These are phyloP conservation scores for Cladorrhinum sp. DNA, from an alignment of 2,329 filamentous ascomycete genomes.

Conservation along the genomic window DNA sequence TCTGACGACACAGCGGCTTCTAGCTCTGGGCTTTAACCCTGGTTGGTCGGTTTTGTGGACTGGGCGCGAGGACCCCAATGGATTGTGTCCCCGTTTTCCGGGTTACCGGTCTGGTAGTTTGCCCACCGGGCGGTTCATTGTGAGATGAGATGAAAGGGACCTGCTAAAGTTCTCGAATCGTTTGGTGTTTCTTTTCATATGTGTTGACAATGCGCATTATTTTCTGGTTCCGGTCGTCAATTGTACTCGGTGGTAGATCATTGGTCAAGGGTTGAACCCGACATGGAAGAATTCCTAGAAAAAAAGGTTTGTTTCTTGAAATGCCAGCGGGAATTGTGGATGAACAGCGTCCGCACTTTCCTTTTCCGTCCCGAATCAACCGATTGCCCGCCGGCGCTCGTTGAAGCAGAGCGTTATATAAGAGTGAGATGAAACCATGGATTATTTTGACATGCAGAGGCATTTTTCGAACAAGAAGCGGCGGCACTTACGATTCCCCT, in stretches of 20 bases:
- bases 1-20: constrained; percentile 25
- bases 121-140: not conserved
- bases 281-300: no score
- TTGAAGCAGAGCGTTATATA: not conserved
- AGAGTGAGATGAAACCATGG: no score
- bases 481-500: no score
- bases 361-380: not conserved
- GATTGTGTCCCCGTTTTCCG: not conserved
- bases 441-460: no score
- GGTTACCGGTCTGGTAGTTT: not conserved
- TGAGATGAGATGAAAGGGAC: not conserved
- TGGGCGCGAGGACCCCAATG: not conserved
- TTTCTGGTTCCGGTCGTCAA: no score
- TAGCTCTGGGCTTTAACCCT: not conserved
- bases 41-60: constrained; percentile 9
- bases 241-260: no score
- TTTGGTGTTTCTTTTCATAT: not conserved
- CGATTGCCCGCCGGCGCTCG: not conserved
- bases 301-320: no score
- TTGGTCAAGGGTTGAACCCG: no score
- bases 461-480: no score
- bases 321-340: no score
- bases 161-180: not conserved
- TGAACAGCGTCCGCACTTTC: not conserved
- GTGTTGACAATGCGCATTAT: not conserved